A percentile compares a stretch with the other conserved stretches of the same genome.
These are phyloP conservation scores for Taphrina pruni DNA, from an alignment of 1,139 yeast species.

Conservation along the genomic window DNA sequence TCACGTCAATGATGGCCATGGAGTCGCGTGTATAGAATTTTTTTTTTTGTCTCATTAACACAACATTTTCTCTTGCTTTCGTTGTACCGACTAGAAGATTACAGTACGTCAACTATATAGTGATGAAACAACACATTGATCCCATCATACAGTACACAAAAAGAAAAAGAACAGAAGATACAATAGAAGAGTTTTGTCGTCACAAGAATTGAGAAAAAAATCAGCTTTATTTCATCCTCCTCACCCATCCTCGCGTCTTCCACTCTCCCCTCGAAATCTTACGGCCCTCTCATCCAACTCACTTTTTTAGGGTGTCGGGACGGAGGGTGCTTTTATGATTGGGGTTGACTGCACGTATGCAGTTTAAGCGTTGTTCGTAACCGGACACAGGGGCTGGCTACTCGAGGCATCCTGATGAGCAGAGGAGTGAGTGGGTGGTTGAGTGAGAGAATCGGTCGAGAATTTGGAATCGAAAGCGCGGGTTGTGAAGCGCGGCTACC, in stretches of 20 bases:
- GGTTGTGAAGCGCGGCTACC: constrained; percentile 7
- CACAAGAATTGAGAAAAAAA: constrained; percentile 37
- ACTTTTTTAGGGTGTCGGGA: background rate
- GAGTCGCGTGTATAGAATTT: too few relatives aligned
- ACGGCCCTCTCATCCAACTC: constrained; percentile 30
- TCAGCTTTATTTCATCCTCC: constrained; percentile 37
- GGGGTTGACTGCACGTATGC: constrained; percentile 26
- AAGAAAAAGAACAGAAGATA: too few relatives aligned
- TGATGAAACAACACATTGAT: too few relatives aligned
- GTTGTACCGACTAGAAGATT: too few relatives aligned
- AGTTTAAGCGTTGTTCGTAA: constrained; percentile 35
- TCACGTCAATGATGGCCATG: too few relatives aligned
- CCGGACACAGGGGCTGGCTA: background rate
- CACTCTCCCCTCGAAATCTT: constrained; percentile 29
- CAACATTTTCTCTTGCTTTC: too few relatives aligned
- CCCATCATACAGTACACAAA: too few relatives aligned
- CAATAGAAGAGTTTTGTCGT: constrained; percentile 5
- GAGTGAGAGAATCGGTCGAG: background rate
- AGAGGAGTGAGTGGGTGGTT: background rate
- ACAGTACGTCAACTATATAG: too few relatives aligned
- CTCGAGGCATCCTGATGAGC: background rate
- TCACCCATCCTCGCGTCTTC: constrained; percentile 37
- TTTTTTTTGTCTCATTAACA: too few relatives aligned
- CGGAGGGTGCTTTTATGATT: constrained; percentile 38
- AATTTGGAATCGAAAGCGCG: background rate